Conservation (phyloP, 2,329 filamentous ascomycete genomes). For the Cordyceps pruinosa region DNA sequence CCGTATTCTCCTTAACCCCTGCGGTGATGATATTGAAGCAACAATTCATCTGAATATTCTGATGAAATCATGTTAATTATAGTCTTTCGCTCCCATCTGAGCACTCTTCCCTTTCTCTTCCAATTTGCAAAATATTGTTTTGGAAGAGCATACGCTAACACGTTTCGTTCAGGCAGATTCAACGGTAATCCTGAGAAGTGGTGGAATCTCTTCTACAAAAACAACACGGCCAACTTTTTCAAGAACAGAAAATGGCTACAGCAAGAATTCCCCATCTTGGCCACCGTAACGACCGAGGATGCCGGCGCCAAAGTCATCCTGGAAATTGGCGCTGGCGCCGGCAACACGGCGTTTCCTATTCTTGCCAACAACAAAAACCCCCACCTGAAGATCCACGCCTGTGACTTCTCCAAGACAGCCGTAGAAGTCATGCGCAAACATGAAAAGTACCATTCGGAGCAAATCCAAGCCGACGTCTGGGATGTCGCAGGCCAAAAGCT, state of each 20-base stretch:
- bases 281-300: slow-evolving; percentile 62
- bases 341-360: slow-evolving; percentile 93
- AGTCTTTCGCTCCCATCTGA: slow-evolving; percentile 74
- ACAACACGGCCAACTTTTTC: slow-evolving; percentile 96
- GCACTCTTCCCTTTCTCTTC: slow-evolving; percentile 13
- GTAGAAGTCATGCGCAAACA: slow-evolving; percentile 85
- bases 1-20: slow-evolving; percentile 11
- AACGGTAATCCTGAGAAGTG: slow-evolving; percentile 87
- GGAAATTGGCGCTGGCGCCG: slow-evolving; percentile 90
- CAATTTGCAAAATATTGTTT: neutral
- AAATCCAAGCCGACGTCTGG: slow-evolving; percentile 90
- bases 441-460: slow-evolving; percentile 62
- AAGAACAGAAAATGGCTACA: slow-evolving; percentile 96
- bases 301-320: slow-evolving; percentile 66
- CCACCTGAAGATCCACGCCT: slow-evolving; percentile 78
- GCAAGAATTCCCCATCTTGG: slow-evolving; percentile 90
- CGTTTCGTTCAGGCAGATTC: slow-evolving; percentile 57
- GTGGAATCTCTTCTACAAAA: slow-evolving; percentile 98
- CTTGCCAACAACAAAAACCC: slow-evolving; percentile 77
- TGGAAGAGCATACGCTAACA: slow-evolving; percentile 33
- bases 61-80: slow-evolving; percentile 52
- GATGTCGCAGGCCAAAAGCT: slow-evolving; percentile 69
- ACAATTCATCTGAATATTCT: slow-evolving; percentile 59
- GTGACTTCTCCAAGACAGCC: slow-evolving; percentile 92
- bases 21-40: slow-evolving; percentile 48